These are phyloP conservation scores for Selenicereus undatus DNA, from an alignment of 148 eudicot genomes.

Conservation along the genomic window DNA sequence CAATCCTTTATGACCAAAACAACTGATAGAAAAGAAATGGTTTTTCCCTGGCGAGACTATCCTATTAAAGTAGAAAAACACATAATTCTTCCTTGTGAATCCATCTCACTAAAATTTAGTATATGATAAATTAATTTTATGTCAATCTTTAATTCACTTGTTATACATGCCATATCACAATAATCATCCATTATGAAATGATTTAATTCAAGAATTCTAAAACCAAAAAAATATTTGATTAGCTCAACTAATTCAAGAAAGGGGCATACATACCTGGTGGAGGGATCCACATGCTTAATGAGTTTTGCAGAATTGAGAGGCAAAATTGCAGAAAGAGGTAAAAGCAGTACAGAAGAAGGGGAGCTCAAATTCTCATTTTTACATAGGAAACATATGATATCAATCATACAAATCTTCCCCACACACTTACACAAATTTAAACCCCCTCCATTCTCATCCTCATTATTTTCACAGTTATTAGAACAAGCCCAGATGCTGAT, in stretches of 20 bases:
- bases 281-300: constrained; percentile 61
- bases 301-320: constrained; percentile 17
- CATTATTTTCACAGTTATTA: neutral
- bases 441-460: constrained; percentile 9
- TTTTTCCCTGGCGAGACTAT: too few relatives aligned
- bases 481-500: constrained; percentile 58
- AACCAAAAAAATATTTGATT: too few relatives aligned
- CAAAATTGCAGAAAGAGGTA: constrained; percentile 58
- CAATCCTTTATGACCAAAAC: too few relatives aligned
- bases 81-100: too few relatives aligned
- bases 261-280: constrained; percentile 44
- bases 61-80: too few relatives aligned
- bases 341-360: constrained; percentile 52
- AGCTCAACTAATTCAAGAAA: neutral
- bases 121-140: too few relatives aligned
- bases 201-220: too few relatives aligned
- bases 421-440: constrained; percentile 52
- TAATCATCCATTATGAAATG: too few relatives aligned
- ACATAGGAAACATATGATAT: constrained; percentile 64
- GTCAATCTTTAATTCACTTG: too few relatives aligned
- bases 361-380: constrained; percentile 42
- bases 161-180: too few relatives aligned
- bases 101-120: too few relatives aligned
- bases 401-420: constrained; percentile 72
- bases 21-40: too few relatives aligned